Evolutionary conservation across 179 eudicot species (phyloP).

Genomic region (Spergularia azorica): DNA sequence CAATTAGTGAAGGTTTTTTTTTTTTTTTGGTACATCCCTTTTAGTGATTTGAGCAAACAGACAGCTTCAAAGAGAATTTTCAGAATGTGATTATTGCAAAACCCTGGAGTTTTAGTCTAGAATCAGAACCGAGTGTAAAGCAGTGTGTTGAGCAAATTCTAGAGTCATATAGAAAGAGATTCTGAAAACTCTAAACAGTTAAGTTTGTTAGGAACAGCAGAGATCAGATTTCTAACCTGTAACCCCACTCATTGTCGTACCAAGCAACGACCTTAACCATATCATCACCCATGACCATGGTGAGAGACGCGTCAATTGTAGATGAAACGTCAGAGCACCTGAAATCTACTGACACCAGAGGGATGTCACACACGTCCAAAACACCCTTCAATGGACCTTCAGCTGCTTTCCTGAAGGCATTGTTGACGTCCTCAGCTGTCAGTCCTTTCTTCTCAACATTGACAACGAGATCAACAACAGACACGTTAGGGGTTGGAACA

Average conservation of each 20-base stretch:
- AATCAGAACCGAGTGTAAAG: neutral
- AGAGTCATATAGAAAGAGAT: too few relatives aligned
- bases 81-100: neutral
- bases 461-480: constrained; percentile 92
- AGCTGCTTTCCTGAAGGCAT: constrained; percentile 92
- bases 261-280: constrained; percentile 98
- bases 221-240: constrained; percentile 50
- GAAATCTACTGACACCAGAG: constrained; percentile 94
- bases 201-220: too few relatives aligned
- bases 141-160: neutral
- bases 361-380: constrained; percentile 79
- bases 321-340: constrained; percentile 87
- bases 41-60: too few relatives aligned
- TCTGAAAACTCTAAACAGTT: too few relatives aligned
- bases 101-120: neutral
- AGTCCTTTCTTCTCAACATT: constrained; percentile 82
- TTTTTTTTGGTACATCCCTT: too few relatives aligned
- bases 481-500: constrained; percentile 96
- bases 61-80: neutral
- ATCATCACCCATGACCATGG: constrained; percentile 99
- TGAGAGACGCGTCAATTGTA: constrained; percentile 86
- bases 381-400: constrained; percentile 82
- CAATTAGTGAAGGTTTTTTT: too few relatives aligned
- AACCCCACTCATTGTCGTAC: constrained; percentile 97
- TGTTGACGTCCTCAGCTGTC: constrained; percentile 91